Base-by-base conservation (phyloP, 495 filamentous ascomycete genomes). In the Echria macrotheca region DNA sequence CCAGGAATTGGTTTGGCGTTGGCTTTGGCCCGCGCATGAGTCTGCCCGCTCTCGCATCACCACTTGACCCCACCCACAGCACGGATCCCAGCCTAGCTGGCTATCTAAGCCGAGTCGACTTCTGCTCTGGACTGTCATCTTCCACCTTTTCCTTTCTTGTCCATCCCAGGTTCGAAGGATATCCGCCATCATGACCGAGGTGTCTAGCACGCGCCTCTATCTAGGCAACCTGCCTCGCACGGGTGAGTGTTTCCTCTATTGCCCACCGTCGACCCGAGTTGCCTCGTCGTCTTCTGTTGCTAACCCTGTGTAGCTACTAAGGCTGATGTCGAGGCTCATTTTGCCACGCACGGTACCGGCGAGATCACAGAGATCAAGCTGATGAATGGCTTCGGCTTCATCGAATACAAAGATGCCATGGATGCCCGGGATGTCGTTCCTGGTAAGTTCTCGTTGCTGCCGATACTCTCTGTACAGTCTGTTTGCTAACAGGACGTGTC, bases 341-440 rank as follows among this genome's bases (percentile, higher is more conserved):
- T 98, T 71, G 85, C 85, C 59, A 87, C 81, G 60, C 88, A 96
- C 81, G 93, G 91, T 53, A 89, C 89, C 57, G 93, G 93, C 55
- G 91, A 95, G 67, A 96, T 98, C 58, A 91, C 84, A 49, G 93
- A 98, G 73, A 90, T 98, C 76, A 98, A 98, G 76, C 83, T 98
- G 54, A 98, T 97, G 94, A 96, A 94, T 66, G 93, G 93, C 55
- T 98, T 98, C 64, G 93, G 93, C 67, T 98, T 98, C 71, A 94
- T 98, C 64, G 94, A 98, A 67, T 98, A 97, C 69, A 91, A 96
- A 66, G 93, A 96, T 76, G 80, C 89, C 31, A 84, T 95, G 79
- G 93, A 97, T 76, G 94, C 93, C 50, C 84, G 90, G 56, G 93
- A 97, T 70, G 89, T 97, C 35, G 93, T 98, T 52, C 93, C 93